Evolutionary conservation across 176 grass and related monocot genomes (phyloP).

Genomic region (Echinochloa phyllopogon): DNA sequence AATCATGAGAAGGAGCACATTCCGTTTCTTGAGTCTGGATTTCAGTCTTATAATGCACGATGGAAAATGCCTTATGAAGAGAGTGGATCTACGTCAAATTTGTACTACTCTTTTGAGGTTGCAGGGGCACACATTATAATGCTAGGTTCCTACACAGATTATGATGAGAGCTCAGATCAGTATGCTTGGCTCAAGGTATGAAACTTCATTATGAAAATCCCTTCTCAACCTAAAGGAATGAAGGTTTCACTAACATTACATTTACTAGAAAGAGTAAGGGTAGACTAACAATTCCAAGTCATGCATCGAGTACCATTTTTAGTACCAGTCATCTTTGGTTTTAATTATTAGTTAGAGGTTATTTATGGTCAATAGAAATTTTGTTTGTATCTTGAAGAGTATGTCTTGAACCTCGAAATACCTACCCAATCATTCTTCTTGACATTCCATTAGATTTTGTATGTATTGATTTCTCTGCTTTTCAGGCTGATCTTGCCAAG

Average conservation of each 20-base stretch:
- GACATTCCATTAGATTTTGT: neutral
- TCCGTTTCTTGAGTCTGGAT: slow-evolving; percentile 65
- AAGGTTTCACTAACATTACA: neutral
- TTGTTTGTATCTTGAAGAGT: slow-evolving; percentile 4
- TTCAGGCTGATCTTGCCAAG: slow-evolving; percentile 79
- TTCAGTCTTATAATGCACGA: slow-evolving; percentile 91
- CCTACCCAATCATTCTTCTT: neutral
- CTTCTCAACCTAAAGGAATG: neutral
- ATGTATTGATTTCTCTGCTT: neutral
- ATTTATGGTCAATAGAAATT: neutral
- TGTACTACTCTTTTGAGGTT: slow-evolving; percentile 92
- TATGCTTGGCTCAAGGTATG: slow-evolving; percentile 96
- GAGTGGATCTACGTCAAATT: slow-evolving; percentile 80
- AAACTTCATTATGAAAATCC: slow-evolving; percentile 17
- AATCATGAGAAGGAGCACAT: slow-evolving; percentile 96
- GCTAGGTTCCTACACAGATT: slow-evolving; percentile 98
- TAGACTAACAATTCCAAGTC: neutral
- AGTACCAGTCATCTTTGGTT: neutral
- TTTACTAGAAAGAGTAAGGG: neutral
- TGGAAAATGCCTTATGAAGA: slow-evolving; percentile 99
- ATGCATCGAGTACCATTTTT: neutral
- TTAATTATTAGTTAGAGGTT: neutral
- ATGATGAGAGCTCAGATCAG: slow-evolving; percentile 85
- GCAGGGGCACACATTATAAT: slow-evolving; percentile 79
- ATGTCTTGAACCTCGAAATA: neutral